These are phyloP conservation scores for Suillus hirtellus DNA, from an alignment of 768 basidiomycete species.

Conservation along the genomic window DNA sequence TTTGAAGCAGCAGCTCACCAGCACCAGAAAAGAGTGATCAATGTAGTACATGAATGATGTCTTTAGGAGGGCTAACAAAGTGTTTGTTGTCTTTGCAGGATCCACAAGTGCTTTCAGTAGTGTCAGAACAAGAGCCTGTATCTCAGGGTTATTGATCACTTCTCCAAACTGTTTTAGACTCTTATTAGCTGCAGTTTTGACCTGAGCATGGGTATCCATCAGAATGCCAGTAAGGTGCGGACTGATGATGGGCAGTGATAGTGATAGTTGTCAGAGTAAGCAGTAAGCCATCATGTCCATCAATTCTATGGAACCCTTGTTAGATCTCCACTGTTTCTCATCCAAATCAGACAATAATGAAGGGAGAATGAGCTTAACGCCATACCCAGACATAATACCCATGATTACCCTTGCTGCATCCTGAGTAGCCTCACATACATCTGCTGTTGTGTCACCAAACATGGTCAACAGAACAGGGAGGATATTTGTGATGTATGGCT, in stretches of 20 bases:
- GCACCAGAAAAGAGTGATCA: slow-evolving; percentile 91
- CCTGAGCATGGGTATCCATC: slow-evolving; percentile 97
- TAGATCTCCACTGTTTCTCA: slow-evolving; percentile 98
- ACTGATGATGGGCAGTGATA: slow-evolving; percentile 94
- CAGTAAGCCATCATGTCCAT: slow-evolving; percentile 99
- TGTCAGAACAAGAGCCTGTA: slow-evolving; percentile 84
- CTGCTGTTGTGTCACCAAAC: slow-evolving; percentile 84
- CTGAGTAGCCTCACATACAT: slow-evolving; percentile 91
- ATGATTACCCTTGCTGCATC: slow-evolving; percentile 94
- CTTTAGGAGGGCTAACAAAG: slow-evolving; percentile 80
- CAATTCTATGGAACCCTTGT: slow-evolving; percentile 95
- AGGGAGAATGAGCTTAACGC: slow-evolving; percentile 93
- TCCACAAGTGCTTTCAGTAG: slow-evolving; percentile 95
- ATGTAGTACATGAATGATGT: slow-evolving; percentile 98
- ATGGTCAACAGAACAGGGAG: slow-evolving; percentile 79
- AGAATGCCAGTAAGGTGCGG: slow-evolving; percentile 93
- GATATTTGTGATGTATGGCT: slow-evolving; percentile 86
- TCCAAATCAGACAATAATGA: slow-evolving; percentile 87
- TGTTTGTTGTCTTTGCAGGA: slow-evolving; percentile 85
- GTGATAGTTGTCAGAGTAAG: slow-evolving; percentile 90
- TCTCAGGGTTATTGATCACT: slow-evolving; percentile 97
- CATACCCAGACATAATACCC: slow-evolving; percentile 92
- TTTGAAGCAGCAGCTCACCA: slow-evolving; percentile 50
- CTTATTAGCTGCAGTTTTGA: slow-evolving; percentile 88
- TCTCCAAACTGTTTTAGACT: slow-evolving; percentile 98